Conservation (phyloP, 495 filamentous ascomycete genomes). For the Penicillium goetzii region DNA sequence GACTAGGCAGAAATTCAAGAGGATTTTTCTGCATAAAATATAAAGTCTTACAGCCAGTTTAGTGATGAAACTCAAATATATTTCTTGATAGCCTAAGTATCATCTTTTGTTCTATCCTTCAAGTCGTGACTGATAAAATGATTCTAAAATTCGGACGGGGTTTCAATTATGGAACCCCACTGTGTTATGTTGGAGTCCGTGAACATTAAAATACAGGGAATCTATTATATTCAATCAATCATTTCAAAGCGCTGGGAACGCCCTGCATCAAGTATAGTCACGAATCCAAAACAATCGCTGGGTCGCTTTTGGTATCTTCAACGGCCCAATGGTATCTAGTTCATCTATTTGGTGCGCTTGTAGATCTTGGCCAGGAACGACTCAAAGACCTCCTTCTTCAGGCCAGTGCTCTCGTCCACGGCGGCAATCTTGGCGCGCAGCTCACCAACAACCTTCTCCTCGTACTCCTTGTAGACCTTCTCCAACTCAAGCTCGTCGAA, state of each 20-base stretch:
- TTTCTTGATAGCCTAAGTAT: no score
- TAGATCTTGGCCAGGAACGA: conserved; percentile 94
- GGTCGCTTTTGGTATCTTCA: neutral
- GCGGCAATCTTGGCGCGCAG: conserved; percentile 73
- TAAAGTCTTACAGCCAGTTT: no score
- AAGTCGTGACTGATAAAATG: no score
- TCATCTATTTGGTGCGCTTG: conserved; percentile 81
- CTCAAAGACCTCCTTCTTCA: conserved; percentile 90
- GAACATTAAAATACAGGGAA: no score
- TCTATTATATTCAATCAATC: conserved; percentile 12
- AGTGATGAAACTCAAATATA: no score
- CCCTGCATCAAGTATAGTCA: neutral
- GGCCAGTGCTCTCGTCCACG: conserved; percentile 80
- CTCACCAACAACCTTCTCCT: conserved; percentile 78
- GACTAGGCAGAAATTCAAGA: no score
- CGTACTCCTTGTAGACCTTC: conserved; percentile 80
- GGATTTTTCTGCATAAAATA: no score
- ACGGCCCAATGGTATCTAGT: conserved; percentile 1
- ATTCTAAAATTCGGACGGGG: no score
- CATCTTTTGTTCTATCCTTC: no score
- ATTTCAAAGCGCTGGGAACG: neutral
- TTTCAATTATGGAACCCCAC: no score
- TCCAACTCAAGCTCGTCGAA: conserved; percentile 84
- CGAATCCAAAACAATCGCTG: conserved; percentile 5
- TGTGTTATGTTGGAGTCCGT: no score